A percentile compares a stretch with the other conserved stretches of the same genome.
phyloP scores from a whole-genome alignment of 1,139 yeast species.

The Diutina pseudorugosa region DNA sequence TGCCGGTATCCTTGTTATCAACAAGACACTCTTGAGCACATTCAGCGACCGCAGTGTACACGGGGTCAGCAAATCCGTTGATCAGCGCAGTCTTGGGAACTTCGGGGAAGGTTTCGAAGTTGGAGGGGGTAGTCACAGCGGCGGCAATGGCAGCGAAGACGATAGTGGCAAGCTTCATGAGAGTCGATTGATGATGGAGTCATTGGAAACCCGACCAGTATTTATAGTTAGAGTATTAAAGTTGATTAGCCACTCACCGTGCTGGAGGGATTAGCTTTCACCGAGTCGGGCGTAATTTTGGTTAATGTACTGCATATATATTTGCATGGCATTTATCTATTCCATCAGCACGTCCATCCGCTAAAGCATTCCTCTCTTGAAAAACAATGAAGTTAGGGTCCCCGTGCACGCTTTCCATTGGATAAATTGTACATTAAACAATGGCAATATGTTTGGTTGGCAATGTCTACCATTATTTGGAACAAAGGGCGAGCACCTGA shows the following conservation, averaged over 20 bases:
- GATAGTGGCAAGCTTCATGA: background rate
- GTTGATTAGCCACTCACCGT: background rate
- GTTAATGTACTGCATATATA: background rate
- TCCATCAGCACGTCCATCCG: background rate
- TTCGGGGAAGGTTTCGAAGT: background rate
- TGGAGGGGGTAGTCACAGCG: background rate
- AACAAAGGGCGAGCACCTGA: too few species aligned
- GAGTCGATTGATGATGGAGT: background rate
- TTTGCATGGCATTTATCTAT: background rate
- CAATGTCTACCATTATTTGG: too few species aligned
- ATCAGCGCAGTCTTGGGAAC: constrained; percentile 2
- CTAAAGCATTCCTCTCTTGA: background rate
- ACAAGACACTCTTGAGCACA: background rate
- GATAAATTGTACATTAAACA: background rate
- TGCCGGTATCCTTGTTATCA: constrained; percentile 1
- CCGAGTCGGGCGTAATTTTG: background rate
- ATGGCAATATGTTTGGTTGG: background rate
- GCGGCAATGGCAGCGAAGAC: background rate
- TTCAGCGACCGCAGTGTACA: background rate
- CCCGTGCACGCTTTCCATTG: background rate
- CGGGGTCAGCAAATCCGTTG: constrained; percentile 4
- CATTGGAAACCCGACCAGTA: background rate
- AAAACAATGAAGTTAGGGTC: background rate
- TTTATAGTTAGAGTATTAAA: background rate
- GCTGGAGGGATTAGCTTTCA: background rate